Evolutionary conservation across 371 early-diverging fungal genomes (phyloP).

Genomic region (Funneliformis caledonium): DNA sequence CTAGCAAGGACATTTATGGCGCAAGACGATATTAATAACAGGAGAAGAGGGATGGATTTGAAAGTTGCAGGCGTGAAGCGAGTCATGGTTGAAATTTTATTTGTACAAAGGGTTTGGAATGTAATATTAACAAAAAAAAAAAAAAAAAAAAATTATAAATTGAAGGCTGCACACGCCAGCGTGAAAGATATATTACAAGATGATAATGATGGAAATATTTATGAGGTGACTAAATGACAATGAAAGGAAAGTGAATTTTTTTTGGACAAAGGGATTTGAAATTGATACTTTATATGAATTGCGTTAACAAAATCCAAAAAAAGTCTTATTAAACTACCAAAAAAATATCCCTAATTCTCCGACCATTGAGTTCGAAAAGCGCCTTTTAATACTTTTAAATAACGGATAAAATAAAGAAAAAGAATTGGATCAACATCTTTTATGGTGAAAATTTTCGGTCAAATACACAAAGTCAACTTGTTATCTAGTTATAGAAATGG

Average conservation of each 20-base stretch:
- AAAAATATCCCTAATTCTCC: conserved; percentile 19
- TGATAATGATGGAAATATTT: neutral
- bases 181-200: conserved; percentile 15
- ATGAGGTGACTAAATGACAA: neutral
- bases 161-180: conserved; percentile 34
- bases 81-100: conserved; percentile 5
- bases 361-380: neutral
- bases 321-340: conserved; percentile 22
- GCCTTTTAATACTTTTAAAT: neutral
- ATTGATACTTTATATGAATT: neutral
- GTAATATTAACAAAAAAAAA: conserved; percentile 3
- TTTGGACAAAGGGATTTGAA: neutral
- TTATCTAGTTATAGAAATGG: neutral
- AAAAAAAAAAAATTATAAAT: conserved; percentile 18
- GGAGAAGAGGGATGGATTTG: neutral
- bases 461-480: conserved; percentile 19
- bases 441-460: neutral
- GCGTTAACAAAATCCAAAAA: neutral
- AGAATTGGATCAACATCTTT: neutral
- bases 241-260: neutral
- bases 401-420: conserved; percentile 10
- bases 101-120: neutral
- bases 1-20: neutral
- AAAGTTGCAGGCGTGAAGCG: conserved; percentile 8
- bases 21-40: conserved; percentile 15